phyloP scores from a whole-genome alignment of 2,329 filamentous ascomycete genomes.

The Annulohypoxylon truncatum region DNA sequence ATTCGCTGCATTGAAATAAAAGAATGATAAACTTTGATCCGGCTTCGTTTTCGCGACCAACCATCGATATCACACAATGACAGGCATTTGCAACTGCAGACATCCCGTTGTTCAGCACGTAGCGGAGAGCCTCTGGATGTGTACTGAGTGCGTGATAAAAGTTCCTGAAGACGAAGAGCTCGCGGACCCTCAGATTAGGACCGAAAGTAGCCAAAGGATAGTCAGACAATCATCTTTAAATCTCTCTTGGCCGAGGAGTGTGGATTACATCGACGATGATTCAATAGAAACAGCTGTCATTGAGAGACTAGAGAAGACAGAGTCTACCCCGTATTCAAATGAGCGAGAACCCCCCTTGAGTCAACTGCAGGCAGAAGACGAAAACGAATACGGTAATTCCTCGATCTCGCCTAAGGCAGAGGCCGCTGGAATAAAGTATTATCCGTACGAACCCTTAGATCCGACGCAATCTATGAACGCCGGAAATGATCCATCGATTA shows the following conservation, averaged over 20 bases:
- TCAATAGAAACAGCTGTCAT: not conserved
- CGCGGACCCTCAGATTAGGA: not conserved
- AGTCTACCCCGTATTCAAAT: not conserved
- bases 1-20: too few species aligned
- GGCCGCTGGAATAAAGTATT: not conserved
- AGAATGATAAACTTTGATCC: not conserved
- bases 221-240: not conserved
- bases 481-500: not conserved
- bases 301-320: not conserved
- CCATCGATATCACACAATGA: not conserved
- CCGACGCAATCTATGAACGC: not conserved
- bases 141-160: not conserved
- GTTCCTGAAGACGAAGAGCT: not conserved
- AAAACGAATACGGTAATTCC: not conserved
- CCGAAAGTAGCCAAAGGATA: not conserved
- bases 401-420: too few species aligned
- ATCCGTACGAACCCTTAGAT: not conserved
- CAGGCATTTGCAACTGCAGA: not conserved
- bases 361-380: not conserved
- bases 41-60: not conserved
- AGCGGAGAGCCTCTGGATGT: not conserved
- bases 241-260: not conserved
- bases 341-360: not conserved
- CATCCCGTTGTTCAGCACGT: not conserved
- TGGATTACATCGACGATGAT: not conserved